Base-by-base conservation (phyloP, 345 rosid genomes). In the Linum lewisii region DNA sequence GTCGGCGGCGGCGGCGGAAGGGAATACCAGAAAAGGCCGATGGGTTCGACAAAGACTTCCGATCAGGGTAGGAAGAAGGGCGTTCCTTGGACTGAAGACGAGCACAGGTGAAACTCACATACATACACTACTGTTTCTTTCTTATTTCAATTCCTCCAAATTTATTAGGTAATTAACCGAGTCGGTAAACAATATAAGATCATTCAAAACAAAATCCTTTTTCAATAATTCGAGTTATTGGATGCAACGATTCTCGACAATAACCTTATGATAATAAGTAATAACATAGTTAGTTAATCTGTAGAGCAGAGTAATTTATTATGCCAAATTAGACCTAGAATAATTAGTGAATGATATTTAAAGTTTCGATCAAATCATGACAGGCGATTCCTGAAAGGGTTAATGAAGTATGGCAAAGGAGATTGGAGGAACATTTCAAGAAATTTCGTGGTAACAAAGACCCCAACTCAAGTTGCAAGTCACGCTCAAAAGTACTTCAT, bases 381-480 rank as follows among this genome's bases (percentile, higher is more conserved):
- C 62, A 92, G 96, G 90, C 67, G 82, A 60, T 93, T 93, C 72
- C 65, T 93, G 60, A 63, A 79, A 75, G 99, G 99, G 54, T 88
- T 93, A 38, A 55, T 87, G 8, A 84, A 82, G 74, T 87, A 87
- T 60, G 97, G 99, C 4, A 93, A 87, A 80, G 99, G 99, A 54
- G 99, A 93, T 25, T 93, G 99, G 99, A 87, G 99, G 80, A 93
- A 79, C 71, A 93, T 93, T 24, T 89, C 99, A 0, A 66, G 97
- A 59, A 85, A 93, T 63, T 87, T 76, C 25, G 99, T 93, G 8
- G 73, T 81, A 57, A 77, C 97, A 0, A 89, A 89, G 81, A 89
- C 99, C 1, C 95, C 99, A 20, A 89, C 97, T 23, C 99, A 93
- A 73, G 99, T 93, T 5, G 99, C 99, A 11, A 93, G 97, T 78